These are phyloP conservation scores for Rosa lucieae DNA, from an alignment of 306 rosid species.

Conservation along the genomic window DNA sequence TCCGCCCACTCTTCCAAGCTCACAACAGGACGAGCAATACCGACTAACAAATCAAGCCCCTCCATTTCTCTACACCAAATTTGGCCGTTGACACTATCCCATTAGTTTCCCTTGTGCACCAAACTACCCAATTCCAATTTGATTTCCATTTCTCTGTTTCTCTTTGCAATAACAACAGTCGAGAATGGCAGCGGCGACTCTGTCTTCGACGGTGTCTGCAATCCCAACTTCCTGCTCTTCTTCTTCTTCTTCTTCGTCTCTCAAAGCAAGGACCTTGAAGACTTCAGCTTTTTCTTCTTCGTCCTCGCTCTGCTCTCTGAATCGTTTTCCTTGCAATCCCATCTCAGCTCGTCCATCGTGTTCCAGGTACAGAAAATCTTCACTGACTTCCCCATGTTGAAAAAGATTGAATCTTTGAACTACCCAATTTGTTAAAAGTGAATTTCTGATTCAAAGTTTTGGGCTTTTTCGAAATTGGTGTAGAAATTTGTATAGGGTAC, in stretches of 20 bases:
- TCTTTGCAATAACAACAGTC: background rate
- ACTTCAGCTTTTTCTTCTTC: conserved; percentile 20
- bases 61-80: background rate
- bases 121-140: background rate
- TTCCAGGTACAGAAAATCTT: conserved; percentile 40
- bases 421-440: background rate
- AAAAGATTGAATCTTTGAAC: background rate
- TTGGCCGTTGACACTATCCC: background rate
- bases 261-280: conserved; percentile 18
- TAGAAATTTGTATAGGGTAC: conserved; percentile 44
- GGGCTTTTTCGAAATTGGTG: background rate
- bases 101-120: no score
- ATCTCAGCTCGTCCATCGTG: conserved; percentile 28
- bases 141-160: background rate
- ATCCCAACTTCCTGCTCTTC: conserved; percentile 25
- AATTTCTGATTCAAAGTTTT: background rate
- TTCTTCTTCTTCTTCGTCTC: conserved; percentile 16
- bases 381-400: background rate
- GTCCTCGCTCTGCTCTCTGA: conserved; percentile 7
- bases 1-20: background rate
- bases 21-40: background rate
- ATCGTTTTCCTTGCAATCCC: conserved; percentile 20
- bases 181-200: conserved; percentile 38
- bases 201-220: conserved; percentile 35
- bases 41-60: background rate